Conservation (phyloP, 2,329 filamentous ascomycete genomes). For the Apiospora marii region DNA sequence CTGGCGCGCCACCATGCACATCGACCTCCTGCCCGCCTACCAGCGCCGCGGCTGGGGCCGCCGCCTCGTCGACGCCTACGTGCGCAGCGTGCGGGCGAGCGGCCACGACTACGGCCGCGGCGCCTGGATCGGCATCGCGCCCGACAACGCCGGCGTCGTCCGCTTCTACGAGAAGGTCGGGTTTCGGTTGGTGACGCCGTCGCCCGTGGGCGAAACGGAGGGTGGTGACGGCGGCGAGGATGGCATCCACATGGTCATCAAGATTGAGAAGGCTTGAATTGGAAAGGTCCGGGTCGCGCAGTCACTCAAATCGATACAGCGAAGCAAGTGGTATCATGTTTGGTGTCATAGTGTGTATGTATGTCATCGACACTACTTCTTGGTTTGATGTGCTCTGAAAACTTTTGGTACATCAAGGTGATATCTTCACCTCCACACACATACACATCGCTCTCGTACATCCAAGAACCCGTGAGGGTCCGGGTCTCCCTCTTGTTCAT, state of each 20-base stretch:
- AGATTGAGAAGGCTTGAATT: conserved; percentile 34
- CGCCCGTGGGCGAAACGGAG: not conserved
- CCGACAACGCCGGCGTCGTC: conserved; percentile 57
- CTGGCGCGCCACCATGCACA: conserved; percentile 57
- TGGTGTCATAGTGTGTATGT: not conserved
- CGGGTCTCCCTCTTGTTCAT: not conserved
- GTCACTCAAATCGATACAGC: not conserved
- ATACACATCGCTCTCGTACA: not conserved
- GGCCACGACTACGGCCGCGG: conserved; percentile 45
- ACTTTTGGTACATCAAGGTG: conserved; percentile 3
- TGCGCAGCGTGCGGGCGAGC: conserved; percentile 45
- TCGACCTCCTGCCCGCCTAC: conserved; percentile 53
- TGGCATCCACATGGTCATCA: conserved; percentile 52
- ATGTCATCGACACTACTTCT: not conserved
- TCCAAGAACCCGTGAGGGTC: conserved; percentile 1
- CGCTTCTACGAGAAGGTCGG: conserved; percentile 57
- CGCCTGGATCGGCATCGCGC: conserved; percentile 53
- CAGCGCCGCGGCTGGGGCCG: conserved; percentile 55
- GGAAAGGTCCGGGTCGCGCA: not conserved
- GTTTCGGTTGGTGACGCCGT: conserved; percentile 47
- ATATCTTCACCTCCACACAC: not conserved
- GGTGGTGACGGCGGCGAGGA: conserved; percentile 40
- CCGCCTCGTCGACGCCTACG: conserved; percentile 50
- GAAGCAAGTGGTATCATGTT: not conserved
- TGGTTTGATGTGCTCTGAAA: conserved; percentile 12